Evolutionary conservation across 495 filamentous ascomycete species (phyloP).

Genomic region (Aspergillus biplanus): DNA sequence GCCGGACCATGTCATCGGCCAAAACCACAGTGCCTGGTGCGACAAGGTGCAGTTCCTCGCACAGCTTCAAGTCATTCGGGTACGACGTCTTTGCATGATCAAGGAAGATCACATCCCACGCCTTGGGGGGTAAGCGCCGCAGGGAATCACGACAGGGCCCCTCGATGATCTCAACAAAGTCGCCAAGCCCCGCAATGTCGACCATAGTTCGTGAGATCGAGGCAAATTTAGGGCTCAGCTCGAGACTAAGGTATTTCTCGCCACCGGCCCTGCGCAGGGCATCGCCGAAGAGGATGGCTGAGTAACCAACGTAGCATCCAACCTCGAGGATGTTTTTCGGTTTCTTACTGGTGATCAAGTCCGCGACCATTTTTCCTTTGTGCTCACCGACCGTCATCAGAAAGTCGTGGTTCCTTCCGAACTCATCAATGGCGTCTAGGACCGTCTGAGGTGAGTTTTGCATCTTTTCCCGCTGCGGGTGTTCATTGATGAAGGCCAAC

Average conservation of each 20-base stretch:
- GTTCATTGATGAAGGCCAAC: slow-evolving; percentile 61
- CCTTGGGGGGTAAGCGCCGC: slow-evolving; percentile 40
- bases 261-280: slow-evolving; percentile 56
- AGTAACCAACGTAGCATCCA: slow-evolving; percentile 76
- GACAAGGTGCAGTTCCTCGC: slow-evolving; percentile 63
- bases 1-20: slow-evolving; percentile 68
- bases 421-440: slow-evolving; percentile 69
- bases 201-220: slow-evolving; percentile 57
- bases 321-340: slow-evolving; percentile 69
- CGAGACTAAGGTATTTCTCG: slow-evolving; percentile 58
- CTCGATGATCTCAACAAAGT: slow-evolving; percentile 61
- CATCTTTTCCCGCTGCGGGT: slow-evolving; percentile 50
- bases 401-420: slow-evolving; percentile 58
- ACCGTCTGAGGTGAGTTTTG: slow-evolving; percentile 58
- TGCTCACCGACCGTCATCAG: slow-evolving; percentile 70
- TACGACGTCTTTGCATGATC: slow-evolving; percentile 70
- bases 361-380: slow-evolving; percentile 64
- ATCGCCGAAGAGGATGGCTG: slow-evolving; percentile 64
- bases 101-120: slow-evolving; percentile 65
- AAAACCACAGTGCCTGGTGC: slow-evolving; percentile 57
- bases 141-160: slow-evolving; percentile 60
- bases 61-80: slow-evolving; percentile 64
- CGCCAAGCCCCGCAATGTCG: slow-evolving; percentile 61
- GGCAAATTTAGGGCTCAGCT: slow-evolving; percentile 63
- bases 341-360: slow-evolving; percentile 59